Conservation (phyloP, 495 filamentous ascomycete genomes). For the Darksidea phi region DNA sequence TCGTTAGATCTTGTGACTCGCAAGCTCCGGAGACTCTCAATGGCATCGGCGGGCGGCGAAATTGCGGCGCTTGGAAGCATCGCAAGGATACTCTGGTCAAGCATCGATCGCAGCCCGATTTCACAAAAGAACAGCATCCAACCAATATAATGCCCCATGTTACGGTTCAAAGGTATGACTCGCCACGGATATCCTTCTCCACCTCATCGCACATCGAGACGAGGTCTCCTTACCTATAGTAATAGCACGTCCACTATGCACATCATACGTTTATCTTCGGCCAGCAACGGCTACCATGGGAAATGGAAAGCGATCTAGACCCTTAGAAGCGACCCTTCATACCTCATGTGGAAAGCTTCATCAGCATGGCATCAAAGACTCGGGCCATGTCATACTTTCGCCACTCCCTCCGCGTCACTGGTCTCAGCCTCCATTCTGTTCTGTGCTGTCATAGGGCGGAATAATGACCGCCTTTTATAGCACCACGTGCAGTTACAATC, state of each 20-base stretch:
- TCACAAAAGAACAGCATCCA: too few relatives aligned
- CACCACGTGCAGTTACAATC: not conserved
- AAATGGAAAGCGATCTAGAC: not conserved
- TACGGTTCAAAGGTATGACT: too few relatives aligned
- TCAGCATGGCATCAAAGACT: constrained; percentile 7
- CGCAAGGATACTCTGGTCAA: too few relatives aligned
- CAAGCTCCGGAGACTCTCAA: not conserved
- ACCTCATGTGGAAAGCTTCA: constrained; percentile 9
- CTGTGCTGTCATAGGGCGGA: not conserved
- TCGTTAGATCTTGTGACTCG: not conserved
- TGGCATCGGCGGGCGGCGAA: not conserved
- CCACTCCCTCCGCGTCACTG: constrained; percentile 15
- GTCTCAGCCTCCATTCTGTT: not conserved
- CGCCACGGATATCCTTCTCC: too few relatives aligned
- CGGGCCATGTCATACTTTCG: not conserved
- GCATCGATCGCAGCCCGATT: too few relatives aligned
- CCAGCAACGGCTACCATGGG: not conserved
- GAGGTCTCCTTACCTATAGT: too few relatives aligned
- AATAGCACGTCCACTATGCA: too few relatives aligned
- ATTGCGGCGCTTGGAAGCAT: not conserved
- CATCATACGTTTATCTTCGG: not conserved
- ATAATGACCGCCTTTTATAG: too few relatives aligned
- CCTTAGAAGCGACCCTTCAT: not conserved
- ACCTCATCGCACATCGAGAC: too few relatives aligned
- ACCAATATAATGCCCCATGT: too few relatives aligned